These are phyloP conservation scores for Perkinsus chesapeaki DNA, from an alignment of 169 alveolate species.

Conservation along the genomic window DNA sequence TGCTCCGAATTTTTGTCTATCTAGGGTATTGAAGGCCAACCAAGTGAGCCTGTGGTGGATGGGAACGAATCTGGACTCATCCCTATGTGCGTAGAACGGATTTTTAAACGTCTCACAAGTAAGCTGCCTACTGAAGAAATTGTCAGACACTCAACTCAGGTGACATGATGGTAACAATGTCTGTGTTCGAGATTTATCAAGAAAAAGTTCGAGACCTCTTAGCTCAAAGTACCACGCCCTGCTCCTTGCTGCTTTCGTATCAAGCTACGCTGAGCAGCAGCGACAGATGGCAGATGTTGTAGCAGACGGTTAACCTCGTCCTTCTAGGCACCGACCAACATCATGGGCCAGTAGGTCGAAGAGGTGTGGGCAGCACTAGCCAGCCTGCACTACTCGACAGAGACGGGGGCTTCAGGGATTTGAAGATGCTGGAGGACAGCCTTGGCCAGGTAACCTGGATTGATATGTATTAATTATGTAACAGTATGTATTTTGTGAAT, in stretches of 20 bases:
- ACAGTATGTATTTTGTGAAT: too few relatives aligned
- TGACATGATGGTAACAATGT: constrained; percentile 20
- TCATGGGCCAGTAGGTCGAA: neutral
- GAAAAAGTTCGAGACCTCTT: constrained; percentile 34
- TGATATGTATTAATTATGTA: neutral
- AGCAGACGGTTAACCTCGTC: too few relatives aligned
- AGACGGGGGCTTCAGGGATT: neutral
- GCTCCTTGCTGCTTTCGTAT: too few relatives aligned
- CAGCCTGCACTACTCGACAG: neutral
- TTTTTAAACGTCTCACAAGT: neutral
- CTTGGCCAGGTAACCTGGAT: neutral
- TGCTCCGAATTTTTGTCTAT: too few relatives aligned
- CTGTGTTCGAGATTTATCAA: constrained; percentile 36
- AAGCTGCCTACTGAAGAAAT: neutral
- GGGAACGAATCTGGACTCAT: neutral
- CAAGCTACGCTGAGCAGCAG: neutral
- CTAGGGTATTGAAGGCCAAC: neutral
- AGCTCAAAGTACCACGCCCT: neutral
- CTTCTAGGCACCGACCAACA: neutral
- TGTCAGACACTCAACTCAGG: neutral
- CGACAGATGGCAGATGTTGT: neutral
- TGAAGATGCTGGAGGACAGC: neutral
- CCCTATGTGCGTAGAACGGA: neutral
- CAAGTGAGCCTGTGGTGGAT: neutral
- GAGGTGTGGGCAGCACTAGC: neutral